These are phyloP conservation scores for Neoboletus subvelutipes DNA, from an alignment of 768 basidiomycete species.

Conservation along the genomic window DNA sequence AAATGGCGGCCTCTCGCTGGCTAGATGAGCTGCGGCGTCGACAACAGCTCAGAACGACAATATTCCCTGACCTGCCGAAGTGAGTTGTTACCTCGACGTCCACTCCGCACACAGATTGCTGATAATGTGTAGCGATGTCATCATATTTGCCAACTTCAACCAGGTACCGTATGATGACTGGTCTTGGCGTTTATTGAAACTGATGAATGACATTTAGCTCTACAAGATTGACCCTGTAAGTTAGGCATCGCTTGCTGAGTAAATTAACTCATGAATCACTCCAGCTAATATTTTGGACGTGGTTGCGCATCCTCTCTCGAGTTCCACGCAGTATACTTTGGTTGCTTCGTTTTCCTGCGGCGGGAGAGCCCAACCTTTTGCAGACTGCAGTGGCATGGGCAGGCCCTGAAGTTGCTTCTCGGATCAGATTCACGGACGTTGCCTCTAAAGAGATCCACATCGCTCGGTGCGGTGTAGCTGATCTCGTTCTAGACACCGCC, in stretches of 20 bases:
- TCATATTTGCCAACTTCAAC: slow-evolving; percentile 56
- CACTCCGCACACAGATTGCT: neutral
- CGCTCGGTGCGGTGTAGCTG: slow-evolving; percentile 44
- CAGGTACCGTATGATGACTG: slow-evolving; percentile 36
- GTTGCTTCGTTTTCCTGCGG: slow-evolving; percentile 50
- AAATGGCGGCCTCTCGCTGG: slow-evolving; percentile 33
- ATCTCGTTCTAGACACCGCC: slow-evolving; percentile 51
- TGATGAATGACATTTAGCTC: slow-evolving; percentile 30
- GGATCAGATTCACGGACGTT: slow-evolving; percentile 50
- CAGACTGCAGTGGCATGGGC: slow-evolving; percentile 45
- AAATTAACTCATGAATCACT: slow-evolving; percentile 5
- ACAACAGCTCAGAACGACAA: slow-evolving; percentile 33
- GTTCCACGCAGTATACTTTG: slow-evolving; percentile 51
- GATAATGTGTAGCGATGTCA: slow-evolving; percentile 32
- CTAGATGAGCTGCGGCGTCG: slow-evolving; percentile 40
- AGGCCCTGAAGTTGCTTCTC: slow-evolving; percentile 43
- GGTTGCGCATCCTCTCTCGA: slow-evolving; percentile 45
- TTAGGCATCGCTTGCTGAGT: neutral
- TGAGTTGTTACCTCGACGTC: slow-evolving; percentile 19
- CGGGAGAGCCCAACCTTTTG: slow-evolving; percentile 46
- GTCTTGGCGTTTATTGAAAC: slow-evolving; percentile 1
- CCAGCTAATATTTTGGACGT: slow-evolving; percentile 45
- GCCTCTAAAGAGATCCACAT: slow-evolving; percentile 47
- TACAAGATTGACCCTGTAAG: slow-evolving; percentile 48
- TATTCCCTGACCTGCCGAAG: slow-evolving; percentile 47